Evolutionary conservation across 1,284 basidiomycete genomes (phyloP).

Genomic region (Coriolopsis trogii): DNA sequence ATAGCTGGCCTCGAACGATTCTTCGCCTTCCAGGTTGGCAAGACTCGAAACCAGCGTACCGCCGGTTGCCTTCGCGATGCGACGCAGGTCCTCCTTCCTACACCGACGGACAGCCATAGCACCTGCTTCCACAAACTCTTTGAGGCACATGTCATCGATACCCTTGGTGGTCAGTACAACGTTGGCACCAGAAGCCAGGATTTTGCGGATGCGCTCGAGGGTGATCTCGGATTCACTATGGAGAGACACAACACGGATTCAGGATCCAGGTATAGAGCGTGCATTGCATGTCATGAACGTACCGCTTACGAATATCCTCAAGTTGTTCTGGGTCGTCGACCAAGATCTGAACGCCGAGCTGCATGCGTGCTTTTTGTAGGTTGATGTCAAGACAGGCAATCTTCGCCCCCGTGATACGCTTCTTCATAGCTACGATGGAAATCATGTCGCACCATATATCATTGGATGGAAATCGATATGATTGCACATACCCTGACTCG

Average conservation of each 20-base stretch:
- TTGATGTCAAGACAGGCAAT: slow-evolving; percentile 99
- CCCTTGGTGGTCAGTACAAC: slow-evolving; percentile 98
- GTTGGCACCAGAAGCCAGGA: slow-evolving; percentile 94
- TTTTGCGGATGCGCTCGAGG: slow-evolving; percentile 94
- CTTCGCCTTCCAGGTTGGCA: slow-evolving; percentile 97
- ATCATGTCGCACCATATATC: not conserved
- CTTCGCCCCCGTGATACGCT: slow-evolving; percentile 89
- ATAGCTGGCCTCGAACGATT: slow-evolving; percentile 92
- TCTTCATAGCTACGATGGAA: slow-evolving; percentile 89
- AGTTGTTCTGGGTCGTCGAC: slow-evolving; percentile 97
- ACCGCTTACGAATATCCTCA: slow-evolving; percentile 95
- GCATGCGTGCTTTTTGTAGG: slow-evolving; percentile 96
- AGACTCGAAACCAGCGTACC: slow-evolving; percentile 92
- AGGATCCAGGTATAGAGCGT: not conserved
- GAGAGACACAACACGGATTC: not conserved
- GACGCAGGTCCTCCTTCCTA: slow-evolving; percentile 95
- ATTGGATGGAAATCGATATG: not conserved
- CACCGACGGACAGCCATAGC: slow-evolving; percentile 99
- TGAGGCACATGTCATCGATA: slow-evolving; percentile 97
- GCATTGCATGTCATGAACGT: slow-evolving; percentile 26
- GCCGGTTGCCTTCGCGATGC: slow-evolving; percentile 97
- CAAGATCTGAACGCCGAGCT: slow-evolving; percentile 96
- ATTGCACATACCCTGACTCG: slow-evolving; percentile 82
- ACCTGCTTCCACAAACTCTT: slow-evolving; percentile 99
- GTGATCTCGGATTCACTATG: slow-evolving; percentile 94